A percentile compares a stretch with the other conserved stretches of the same genome.
Evolutionary conservation across 2,329 filamentous ascomycete genomes (phyloP).

Genomic region (Epichloe baconii): DNA sequence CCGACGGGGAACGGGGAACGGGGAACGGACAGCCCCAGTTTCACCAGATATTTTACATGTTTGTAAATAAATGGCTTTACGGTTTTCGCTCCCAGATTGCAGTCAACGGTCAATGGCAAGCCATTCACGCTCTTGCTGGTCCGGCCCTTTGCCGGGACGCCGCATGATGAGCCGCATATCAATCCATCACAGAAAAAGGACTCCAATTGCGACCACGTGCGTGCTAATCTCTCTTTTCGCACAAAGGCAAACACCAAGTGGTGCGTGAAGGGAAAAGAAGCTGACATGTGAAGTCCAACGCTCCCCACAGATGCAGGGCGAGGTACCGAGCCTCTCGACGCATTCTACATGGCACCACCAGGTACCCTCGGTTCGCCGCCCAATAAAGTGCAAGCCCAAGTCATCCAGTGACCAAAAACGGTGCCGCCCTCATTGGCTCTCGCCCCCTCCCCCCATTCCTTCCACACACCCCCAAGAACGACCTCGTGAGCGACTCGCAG

Average conservation of each 20-base stretch:
- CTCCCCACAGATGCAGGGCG: background rate
- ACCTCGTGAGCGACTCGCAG: background rate
- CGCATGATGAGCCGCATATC: too few relatives aligned
- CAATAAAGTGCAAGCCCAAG: slow-evolving; percentile 2
- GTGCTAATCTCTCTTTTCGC: background rate
- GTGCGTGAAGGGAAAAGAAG: background rate
- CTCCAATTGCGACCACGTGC: background rate
- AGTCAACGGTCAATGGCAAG: too few relatives aligned
- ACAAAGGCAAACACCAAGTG: background rate
- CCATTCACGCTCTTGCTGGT: too few relatives aligned
- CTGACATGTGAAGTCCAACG: slow-evolving; percentile 1
- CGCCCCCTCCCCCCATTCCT: background rate
- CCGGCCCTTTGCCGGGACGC: too few relatives aligned
- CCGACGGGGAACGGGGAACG: background rate
- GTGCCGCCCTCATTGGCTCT: slow-evolving; percentile 2
- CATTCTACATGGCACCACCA: background rate
- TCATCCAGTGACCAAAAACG: slow-evolving; percentile 2
- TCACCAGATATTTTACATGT: too few relatives aligned
- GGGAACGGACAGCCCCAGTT: background rate
- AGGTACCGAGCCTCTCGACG: background rate
- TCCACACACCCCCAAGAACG: background rate
- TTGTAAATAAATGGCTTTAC: too few relatives aligned
- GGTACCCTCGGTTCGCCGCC: background rate
- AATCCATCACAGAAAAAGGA: background rate
- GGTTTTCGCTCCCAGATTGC: too few relatives aligned